phyloP scores from a whole-genome alignment of 495 filamentous ascomycete species.

The Hypoxylon trugodes region DNA sequence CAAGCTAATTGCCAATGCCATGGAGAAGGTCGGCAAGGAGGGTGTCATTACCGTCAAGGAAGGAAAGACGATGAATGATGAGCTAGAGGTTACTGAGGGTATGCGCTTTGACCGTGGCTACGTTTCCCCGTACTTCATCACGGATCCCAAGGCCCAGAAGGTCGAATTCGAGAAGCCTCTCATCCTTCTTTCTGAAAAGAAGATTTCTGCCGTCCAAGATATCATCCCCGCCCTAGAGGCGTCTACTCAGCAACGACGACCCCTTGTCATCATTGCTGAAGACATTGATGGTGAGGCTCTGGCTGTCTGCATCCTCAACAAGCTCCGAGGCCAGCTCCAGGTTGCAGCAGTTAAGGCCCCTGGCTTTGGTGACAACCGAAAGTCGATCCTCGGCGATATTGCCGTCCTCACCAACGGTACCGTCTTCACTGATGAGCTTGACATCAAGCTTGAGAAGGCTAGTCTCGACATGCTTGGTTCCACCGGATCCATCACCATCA shows the following conservation, averaged over 20 bases:
- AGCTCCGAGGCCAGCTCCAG: constrained; percentile 98
- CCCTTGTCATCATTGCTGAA: constrained; percentile 97
- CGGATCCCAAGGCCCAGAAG: constrained; percentile 97
- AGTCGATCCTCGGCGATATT: constrained; percentile 97
- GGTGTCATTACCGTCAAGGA: constrained; percentile 99
- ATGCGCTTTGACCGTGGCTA: constrained; percentile 99
- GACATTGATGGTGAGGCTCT: constrained; percentile 99
- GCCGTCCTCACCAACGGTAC: constrained; percentile 94
- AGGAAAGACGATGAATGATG: constrained; percentile 97
- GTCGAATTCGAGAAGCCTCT: constrained; percentile 99
- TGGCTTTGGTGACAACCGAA: constrained; percentile 99
- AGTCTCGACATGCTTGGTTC: constrained; percentile 95
- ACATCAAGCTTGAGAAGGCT: constrained; percentile 97
- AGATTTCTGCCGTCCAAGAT: constrained; percentile 98
- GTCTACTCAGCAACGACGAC: constrained; percentile 92
- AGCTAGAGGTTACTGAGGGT: constrained; percentile 98
- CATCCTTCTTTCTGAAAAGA: constrained; percentile 98
- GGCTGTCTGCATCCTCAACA: constrained; percentile 98
- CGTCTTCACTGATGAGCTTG: constrained; percentile 98
- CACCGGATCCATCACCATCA: constrained; percentile 98
- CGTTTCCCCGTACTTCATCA: constrained; percentile 99
- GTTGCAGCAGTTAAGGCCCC: constrained; percentile 98
- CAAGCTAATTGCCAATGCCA: constrained; percentile 93
- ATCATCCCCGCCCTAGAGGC: constrained; percentile 97
- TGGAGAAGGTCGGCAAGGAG: constrained; percentile 99